Conservation (phyloP, 257 asterid species). For the Orobanche coerulescens region DNA sequence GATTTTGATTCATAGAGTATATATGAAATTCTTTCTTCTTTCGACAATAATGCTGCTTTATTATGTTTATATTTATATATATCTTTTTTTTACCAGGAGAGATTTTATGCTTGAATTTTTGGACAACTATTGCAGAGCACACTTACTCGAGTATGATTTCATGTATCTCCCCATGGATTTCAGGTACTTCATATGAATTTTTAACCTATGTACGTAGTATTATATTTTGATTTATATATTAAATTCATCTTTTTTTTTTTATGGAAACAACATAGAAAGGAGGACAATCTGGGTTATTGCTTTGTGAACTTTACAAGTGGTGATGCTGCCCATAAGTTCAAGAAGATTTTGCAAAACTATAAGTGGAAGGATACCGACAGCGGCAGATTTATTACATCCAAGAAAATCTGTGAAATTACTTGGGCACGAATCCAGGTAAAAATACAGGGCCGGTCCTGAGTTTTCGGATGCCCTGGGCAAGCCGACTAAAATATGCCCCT, state of each 20-base stretch:
- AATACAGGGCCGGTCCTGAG: too few species aligned
- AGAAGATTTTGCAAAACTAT: conserved; percentile 12
- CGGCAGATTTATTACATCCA: not conserved
- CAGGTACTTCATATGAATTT: conserved; percentile 34
- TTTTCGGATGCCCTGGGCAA: too few species aligned
- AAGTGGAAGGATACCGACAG: conserved; percentile 23
- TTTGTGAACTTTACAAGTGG: conserved; percentile 43
- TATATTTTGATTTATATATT: too few species aligned
- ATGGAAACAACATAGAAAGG: not conserved
- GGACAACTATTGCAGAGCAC: conserved; percentile 25
- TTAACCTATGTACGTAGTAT: too few species aligned
- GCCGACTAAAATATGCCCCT: too few species aligned
- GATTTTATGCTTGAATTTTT: conserved; percentile 32
- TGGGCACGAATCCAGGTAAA: conserved; percentile 56
- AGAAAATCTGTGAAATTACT: conserved; percentile 28
- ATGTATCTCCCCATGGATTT: conserved; percentile 53
- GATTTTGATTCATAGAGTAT: not conserved
- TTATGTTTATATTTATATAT: not conserved
- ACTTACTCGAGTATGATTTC: conserved; percentile 45
- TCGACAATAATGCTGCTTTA: too few species aligned
- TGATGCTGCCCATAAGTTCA: conserved; percentile 24
- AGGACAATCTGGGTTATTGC: conserved; percentile 38
- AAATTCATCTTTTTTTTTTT: too few species aligned
- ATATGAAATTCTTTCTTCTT: too few species aligned
- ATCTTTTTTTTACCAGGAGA: conserved; percentile 27